Evolutionary conservation across 225 moss, liverwort and hornwort species (phyloP), one percentile per base, ranked within the genome.

Genomic region (Antitrichia curtipendula): DNA sequence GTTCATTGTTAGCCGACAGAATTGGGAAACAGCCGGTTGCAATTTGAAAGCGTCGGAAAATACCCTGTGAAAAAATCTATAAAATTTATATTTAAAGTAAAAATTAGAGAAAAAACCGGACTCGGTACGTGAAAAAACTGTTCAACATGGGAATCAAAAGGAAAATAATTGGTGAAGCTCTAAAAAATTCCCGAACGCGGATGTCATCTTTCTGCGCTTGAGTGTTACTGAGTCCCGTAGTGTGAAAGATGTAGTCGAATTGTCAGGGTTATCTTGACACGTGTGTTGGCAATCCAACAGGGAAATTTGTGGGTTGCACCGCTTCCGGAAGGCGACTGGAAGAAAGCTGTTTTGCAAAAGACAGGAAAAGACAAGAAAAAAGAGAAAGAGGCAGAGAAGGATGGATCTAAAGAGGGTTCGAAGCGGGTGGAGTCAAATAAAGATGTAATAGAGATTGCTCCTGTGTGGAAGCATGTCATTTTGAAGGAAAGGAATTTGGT

Each of bases 251-350:
- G 58, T 88, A 68, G 54, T 82, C 65, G 9, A 79, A 68, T 78
- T 82, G 32, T 65, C 41, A 71, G 50, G 83, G 43, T 61, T 58
- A 58, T 75, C 59, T 79, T 89, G 82, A 89, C 52, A 34, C 47
- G 45, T 28, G 28, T 56, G 40, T 82, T 82, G 66, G 61, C 21
- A 73, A 58, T 90, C 36, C 78, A 78, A 82, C 90, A 97, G 97
- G 97, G 97, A 90, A 91, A 90, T 87, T 88, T 97, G 78, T 97
- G 96, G 96, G 95, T 96, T 83, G 92, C 95, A 86, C 91, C 95
- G 50, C 91, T 97, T 81, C 93, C 95, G 64, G 87, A 92, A 73
- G 95, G 95, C 41, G 97, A 97, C 84, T 90, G 94, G 82, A 95
- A 90, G 89, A 96, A 95, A 88, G 95, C 95, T 89, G 93, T 92